Base-by-base conservation (phyloP, 1,139 yeast genomes). In the Scheffersomyces titani region DNA sequence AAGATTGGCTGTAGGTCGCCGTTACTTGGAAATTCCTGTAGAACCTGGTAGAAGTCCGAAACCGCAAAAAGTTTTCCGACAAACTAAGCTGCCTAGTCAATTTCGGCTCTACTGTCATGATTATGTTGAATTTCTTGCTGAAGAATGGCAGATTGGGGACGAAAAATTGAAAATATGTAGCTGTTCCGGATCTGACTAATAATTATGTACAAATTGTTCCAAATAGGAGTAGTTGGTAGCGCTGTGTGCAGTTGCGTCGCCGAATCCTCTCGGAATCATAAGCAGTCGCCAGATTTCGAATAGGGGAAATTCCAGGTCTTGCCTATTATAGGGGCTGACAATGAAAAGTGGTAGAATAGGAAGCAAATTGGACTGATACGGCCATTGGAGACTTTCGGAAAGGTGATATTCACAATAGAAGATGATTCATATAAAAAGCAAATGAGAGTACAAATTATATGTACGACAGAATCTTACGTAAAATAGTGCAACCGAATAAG, bases 31-130 rank as follows among this genome's bases (percentile, higher is more conserved):
- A 79, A 55, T 71, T 73, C 13, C 68, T 62, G 58, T 71, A 78
- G 61, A 65, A 72, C 6, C 68, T 67, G 51, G 60, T 61, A 5
- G 71, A 71, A 6, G 75, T 73, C 55, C 83, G 61, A 47, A 71
- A 70, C 40, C 82, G 65, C 57, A 72, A 74, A 61, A 75, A 74
- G 61, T 74, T 70, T 57, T 79, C 83, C n/a, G 67, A 65, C 5
- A 62, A 56, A 52, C 80, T 72, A 57, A 78, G 69, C 0, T 73
- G 73, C 11, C 72, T 53, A 13, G 65, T 54, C 13, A 59, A 30
- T 16, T 19, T 47, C 76, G 51, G 19, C 20, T 20, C 51, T 7
- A 52, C 47, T 5, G 49, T 44, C 52, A 49, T 52, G 11, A 7
- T 24, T 22, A n/a, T 11, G 16, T 30, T 11, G 3, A 11, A 11